A percentile compares a stretch with the other conserved stretches of the same genome.
Conservation (phyloP, 2,329 filamentous ascomycete species). For the Drechslera avenae region DNA sequence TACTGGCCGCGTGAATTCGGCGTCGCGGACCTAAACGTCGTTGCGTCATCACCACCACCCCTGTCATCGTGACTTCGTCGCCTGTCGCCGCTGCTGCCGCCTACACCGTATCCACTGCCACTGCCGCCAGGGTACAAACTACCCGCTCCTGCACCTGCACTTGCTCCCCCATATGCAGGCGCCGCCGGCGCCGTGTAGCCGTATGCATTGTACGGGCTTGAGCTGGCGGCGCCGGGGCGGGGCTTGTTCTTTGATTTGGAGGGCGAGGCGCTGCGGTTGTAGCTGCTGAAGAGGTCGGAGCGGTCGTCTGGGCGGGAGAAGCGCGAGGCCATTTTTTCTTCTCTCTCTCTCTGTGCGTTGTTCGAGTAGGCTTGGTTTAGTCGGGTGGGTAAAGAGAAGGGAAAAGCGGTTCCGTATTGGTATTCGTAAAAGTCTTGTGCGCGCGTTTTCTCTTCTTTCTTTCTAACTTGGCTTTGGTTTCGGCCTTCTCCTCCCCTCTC, state of each 20-base stretch:
- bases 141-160: too few species aligned
- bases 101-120: constrained; percentile 10
- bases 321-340: constrained; percentile 37
- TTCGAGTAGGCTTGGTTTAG: too few species aligned
- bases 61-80: not conserved
- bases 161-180: too few species aligned
- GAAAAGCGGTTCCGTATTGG: too few species aligned
- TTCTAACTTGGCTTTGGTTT: too few species aligned
- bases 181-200: constrained; percentile 26
- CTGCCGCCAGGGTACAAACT: constrained; percentile 17
- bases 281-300: constrained; percentile 50
- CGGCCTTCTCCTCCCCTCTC: too few species aligned
- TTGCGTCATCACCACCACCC: not conserved
- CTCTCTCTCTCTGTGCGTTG: too few species aligned
- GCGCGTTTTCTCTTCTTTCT: too few species aligned
- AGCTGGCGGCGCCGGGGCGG: constrained; percentile 26
- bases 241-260: constrained; percentile 42
- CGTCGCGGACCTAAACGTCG: constrained; percentile 49
- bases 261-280: constrained; percentile 47
- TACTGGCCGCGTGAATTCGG: constrained; percentile 78
- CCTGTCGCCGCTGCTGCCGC: not conserved
- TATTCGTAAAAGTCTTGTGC: too few species aligned
- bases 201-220: constrained; percentile 18
- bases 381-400: too few species aligned
- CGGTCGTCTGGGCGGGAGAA: constrained; percentile 37